Evolutionary conservation across 2,329 filamentous ascomycete genomes (phyloP).

Genomic region (Xylariaceae sp.): DNA sequence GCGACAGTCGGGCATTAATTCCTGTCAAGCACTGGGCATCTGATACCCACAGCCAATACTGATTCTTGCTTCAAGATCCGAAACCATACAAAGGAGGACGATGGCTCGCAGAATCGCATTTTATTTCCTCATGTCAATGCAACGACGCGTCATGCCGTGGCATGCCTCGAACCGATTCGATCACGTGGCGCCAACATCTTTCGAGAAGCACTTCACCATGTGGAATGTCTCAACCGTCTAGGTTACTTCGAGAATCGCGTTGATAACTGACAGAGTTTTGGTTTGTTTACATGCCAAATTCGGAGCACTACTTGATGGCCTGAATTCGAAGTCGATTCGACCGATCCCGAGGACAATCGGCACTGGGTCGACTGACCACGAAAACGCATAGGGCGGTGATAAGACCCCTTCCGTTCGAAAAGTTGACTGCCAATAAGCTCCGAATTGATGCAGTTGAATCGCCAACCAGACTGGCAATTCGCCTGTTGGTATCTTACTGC

Average conservation of each 20-base stretch:
- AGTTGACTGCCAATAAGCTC: slow-evolving; percentile 1
- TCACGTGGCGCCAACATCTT: background rate
- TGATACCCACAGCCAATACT: background rate
- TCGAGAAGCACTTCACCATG: background rate
- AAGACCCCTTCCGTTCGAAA: slow-evolving; percentile 1
- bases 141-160: background rate
- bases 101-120: background rate
- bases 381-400: slow-evolving; percentile 7
- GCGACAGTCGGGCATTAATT: background rate
- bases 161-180: background rate
- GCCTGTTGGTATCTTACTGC: background rate
- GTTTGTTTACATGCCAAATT: slow-evolving; percentile 1
- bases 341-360: slow-evolving; percentile 12
- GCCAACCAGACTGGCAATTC: slow-evolving; percentile 6
- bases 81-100: background rate
- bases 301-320: background rate
- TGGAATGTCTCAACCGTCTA: background rate
- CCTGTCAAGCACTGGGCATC: background rate
- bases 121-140: background rate
- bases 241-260: background rate
- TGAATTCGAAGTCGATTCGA: slow-evolving; percentile 2
- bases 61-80: background rate
- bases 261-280: background rate
- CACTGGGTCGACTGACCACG: slow-evolving; percentile 7
- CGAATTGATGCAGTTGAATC: slow-evolving; percentile 8